phyloP scores from a whole-genome alignment of 805 yeast genomes.

The Saccharomyces mikatae region DNA sequence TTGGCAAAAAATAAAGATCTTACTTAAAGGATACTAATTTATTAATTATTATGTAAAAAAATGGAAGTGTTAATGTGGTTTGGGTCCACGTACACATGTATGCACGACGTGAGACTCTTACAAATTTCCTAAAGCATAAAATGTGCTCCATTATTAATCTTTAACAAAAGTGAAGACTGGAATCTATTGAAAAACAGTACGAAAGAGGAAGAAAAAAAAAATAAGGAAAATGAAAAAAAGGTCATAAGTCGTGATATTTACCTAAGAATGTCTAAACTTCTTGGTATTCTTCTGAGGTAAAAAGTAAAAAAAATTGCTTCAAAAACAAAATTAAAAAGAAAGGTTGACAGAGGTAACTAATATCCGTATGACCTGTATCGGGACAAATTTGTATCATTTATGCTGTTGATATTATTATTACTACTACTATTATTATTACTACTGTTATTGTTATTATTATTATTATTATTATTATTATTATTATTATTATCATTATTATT shows the following conservation, averaged over 20 bases:
- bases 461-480: too few relatives aligned
- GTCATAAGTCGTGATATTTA: not conserved
- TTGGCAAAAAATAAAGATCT: not conserved
- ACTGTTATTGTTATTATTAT: not conserved
- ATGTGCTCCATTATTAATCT: not conserved
- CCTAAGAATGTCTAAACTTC: not conserved
- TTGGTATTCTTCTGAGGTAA: not conserved
- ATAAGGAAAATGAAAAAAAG: not conserved
- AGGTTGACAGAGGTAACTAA: too few relatives aligned
- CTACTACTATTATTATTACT: not conserved
- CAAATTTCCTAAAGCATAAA: not conserved
- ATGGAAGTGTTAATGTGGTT: not conserved
- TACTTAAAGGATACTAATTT: not conserved
- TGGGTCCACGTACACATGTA: not conserved
- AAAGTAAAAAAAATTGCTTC: not conserved
- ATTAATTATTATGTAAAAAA: not conserved
- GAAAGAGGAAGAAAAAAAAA: not conserved
- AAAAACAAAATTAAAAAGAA: not conserved
- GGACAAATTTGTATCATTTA: not conserved
- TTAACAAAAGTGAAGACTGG: not conserved
- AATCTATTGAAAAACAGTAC: not conserved
- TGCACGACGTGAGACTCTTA: not conserved
- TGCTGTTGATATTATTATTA: not conserved
- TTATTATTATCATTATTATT: slow-evolving; percentile 6
- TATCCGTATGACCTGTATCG: not conserved